Percentiles rank a stretch among this genome's conserved stretches.
Evolutionary conservation across 805 yeast genomes (phyloP).

Genomic region (Candida dajiaensis): DNA sequence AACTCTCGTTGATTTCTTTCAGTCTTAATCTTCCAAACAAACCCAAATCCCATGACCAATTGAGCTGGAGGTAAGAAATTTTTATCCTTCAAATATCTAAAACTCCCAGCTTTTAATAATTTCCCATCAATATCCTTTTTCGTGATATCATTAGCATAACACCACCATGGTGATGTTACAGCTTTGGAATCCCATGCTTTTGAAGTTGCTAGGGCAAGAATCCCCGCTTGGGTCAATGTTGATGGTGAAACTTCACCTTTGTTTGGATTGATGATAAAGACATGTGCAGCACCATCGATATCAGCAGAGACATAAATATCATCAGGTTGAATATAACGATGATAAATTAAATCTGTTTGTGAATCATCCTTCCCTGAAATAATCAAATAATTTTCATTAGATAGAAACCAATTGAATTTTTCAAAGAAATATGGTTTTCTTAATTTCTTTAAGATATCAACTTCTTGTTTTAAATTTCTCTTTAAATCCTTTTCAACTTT

Average conservation of each 20-base stretch:
- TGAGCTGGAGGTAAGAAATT: slow-evolving; percentile 72
- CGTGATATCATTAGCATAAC: slow-evolving; percentile 61
- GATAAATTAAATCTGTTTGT: slow-evolving; percentile 77
- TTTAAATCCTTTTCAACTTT: slow-evolving; percentile 70
- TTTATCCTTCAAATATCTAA: slow-evolving; percentile 49
- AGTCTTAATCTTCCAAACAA: slow-evolving; percentile 66
- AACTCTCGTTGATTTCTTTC: slow-evolving; percentile 39
- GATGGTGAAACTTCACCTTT: slow-evolving; percentile 77
- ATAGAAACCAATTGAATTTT: slow-evolving; percentile 90
- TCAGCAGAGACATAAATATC: slow-evolving; percentile 76
- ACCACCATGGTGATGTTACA: slow-evolving; percentile 80
- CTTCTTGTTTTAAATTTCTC: slow-evolving; percentile 53
- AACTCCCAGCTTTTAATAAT: slow-evolving; percentile 54
- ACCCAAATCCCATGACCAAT: slow-evolving; percentile 83
- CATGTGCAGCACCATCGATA: slow-evolving; percentile 65
- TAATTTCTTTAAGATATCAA: slow-evolving; percentile 46
- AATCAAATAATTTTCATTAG: slow-evolving; percentile 82
- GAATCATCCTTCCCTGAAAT: slow-evolving; percentile 78
- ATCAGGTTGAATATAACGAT: slow-evolving; percentile 65
- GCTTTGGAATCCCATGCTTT: slow-evolving; percentile 88
- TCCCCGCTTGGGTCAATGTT: slow-evolving; percentile 85
- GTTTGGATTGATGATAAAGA: slow-evolving; percentile 75
- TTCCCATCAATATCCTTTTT: slow-evolving; percentile 62
- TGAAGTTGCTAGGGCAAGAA: slow-evolving; percentile 73
- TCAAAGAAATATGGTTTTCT: slow-evolving; percentile 87